Percentiles rank a stretch among this genome's conserved stretches.
Evolutionary conservation across 2,329 filamentous ascomycete species (phyloP).

Genomic region (Trichoderma koningiopsis): DNA sequence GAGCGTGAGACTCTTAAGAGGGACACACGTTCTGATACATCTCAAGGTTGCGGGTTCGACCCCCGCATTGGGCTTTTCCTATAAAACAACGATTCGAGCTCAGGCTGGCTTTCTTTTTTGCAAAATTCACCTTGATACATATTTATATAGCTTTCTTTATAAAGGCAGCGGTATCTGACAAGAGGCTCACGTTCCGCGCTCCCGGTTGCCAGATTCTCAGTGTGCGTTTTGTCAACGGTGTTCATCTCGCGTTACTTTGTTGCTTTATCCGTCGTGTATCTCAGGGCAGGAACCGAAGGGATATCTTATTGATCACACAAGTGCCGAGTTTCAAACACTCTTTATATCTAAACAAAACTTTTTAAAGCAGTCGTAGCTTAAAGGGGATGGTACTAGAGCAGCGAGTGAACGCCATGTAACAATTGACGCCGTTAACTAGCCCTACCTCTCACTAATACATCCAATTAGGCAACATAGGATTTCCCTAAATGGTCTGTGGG

Average conservation of each 20-base stretch:
- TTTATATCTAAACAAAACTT: neutral
- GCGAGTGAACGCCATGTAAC: neutral
- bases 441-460: neutral
- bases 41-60: constrained; percentile 61
- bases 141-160: too few relatives aligned
- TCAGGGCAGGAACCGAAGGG: neutral
- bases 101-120: neutral
- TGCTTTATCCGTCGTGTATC: neutral
- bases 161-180: neutral
- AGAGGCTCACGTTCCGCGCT: neutral
- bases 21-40: constrained; percentile 31
- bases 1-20: constrained; percentile 69
- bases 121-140: too few relatives aligned
- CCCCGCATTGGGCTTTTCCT: constrained; percentile 47
- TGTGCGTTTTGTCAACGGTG: neutral
- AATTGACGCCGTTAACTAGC: neutral
- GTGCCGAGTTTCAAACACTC: neutral
- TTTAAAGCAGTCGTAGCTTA: neutral
- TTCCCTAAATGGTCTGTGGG: neutral
- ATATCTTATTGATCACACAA: too few relatives aligned
- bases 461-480: neutral
- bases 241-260: neutral
- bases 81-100: constrained; percentile 29
- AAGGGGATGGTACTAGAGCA: neutral
- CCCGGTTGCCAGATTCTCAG: neutral